Conservation (phyloP, 768 basidiomycete species). For the Hericium coralloides region DNA sequence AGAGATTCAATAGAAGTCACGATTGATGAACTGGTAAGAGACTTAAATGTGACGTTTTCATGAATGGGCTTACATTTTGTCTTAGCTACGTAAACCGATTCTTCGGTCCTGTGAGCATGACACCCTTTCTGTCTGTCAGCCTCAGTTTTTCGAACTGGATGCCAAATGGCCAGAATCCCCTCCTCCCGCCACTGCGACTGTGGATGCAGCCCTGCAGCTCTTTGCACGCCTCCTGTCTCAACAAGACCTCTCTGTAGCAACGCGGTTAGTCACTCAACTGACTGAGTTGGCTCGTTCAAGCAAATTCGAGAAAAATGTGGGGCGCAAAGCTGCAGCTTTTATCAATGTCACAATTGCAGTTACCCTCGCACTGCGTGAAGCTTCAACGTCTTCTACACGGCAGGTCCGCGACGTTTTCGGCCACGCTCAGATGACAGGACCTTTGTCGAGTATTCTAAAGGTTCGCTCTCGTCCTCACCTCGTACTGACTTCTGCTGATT, state of each 20-base stretch:
- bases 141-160: constrained; percentile 26
- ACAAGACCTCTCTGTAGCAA: constrained; percentile 57
- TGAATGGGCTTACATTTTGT: neutral
- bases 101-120: constrained; percentile 85
- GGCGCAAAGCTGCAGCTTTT: constrained; percentile 74
- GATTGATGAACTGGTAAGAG: constrained; percentile 63
- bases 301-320: constrained; percentile 81
- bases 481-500: neutral
- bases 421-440: constrained; percentile 46
- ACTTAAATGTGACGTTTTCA: neutral
- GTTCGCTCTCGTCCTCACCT: constrained; percentile 28
- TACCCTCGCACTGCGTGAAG: constrained; percentile 55
- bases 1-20: constrained; percentile 74
- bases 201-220: constrained; percentile 83
- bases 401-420: constrained; percentile 63
- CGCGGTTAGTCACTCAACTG: constrained; percentile 47
- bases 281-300: constrained; percentile 60
- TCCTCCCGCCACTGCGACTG: constrained; percentile 71
- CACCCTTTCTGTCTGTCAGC: constrained; percentile 58
- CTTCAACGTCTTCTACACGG: constrained; percentile 41
- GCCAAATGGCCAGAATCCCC: constrained; percentile 54
- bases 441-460: constrained; percentile 70
- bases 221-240: constrained; percentile 73
- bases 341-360: constrained; percentile 76
- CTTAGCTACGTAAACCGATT: constrained; percentile 66